Conservation (phyloP, 495 filamentous ascomycete species). For the Tuber indicum region DNA sequence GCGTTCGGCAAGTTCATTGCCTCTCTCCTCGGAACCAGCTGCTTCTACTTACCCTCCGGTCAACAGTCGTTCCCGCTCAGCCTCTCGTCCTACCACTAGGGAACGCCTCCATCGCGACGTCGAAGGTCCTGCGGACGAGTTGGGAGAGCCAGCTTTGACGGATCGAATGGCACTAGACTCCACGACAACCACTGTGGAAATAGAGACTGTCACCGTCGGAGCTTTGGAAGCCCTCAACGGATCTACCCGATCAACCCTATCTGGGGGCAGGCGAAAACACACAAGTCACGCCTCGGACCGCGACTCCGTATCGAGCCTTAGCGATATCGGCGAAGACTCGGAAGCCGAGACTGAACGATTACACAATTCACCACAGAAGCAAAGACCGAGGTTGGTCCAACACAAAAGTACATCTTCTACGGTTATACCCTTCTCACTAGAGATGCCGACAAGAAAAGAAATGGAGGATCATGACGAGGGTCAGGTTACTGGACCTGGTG, state of each 20-base stretch:
- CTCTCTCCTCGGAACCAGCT: constrained; percentile 30
- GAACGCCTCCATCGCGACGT: constrained; percentile 30
- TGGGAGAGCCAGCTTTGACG: constrained; percentile 27
- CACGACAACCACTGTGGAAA: constrained; percentile 24
- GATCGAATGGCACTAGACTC: constrained; percentile 42
- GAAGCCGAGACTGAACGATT: constrained; percentile 96
- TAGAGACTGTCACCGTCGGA: constrained; percentile 27
- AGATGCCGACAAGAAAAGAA: constrained; percentile 36
- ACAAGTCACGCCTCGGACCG: constrained; percentile 31
- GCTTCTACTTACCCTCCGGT: constrained; percentile 22
- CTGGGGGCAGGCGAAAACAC: constrained; percentile 31
- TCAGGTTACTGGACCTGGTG: constrained; percentile 14
- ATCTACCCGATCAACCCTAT: constrained; percentile 20
- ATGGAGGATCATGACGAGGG: constrained; percentile 28
- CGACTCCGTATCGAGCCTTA: constrained; percentile 63
- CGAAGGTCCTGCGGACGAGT: constrained; percentile 31
- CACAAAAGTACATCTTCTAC: constrained; percentile 34
- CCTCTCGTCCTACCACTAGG: constrained; percentile 29
- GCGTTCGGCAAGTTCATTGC: constrained; percentile 36
- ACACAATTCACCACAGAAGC: constrained; percentile 80
- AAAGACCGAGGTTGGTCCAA: constrained; percentile 37
- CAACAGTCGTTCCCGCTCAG: constrained; percentile 29
- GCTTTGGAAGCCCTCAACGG: constrained; percentile 35
- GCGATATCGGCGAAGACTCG: constrained; percentile 95
- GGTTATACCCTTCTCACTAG: constrained; percentile 29